Base-by-base conservation (phyloP, 768 basidiomycete species). In the Trametes punicea region DNA sequence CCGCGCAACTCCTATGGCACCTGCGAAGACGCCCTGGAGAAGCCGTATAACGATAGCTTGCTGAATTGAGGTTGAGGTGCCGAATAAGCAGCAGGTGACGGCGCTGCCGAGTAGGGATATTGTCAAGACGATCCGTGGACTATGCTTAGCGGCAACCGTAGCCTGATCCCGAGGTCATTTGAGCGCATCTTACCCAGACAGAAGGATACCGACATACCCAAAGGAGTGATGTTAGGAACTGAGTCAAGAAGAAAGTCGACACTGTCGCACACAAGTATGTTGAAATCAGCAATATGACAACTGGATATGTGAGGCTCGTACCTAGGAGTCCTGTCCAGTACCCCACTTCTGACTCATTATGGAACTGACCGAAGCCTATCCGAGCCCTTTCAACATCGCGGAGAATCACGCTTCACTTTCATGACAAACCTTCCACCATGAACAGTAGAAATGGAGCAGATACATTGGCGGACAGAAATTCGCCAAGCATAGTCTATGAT, bases 1-100 rank as follows among this genome's bases (percentile, higher is more conserved):
- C 66, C 96, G 83, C 40, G 93, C 95, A 25, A 98, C 96, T 20
- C 96, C 96, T 16, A 98, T 88, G 20, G 95, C 90, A 3, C 96
- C 95, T 3, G 88, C 90, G 66, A 96, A 97, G 26, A 95, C 79
- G 27, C 95, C 95, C 69, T 96, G 94, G 31, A 93, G 77, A 15
- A 98, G 77, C n/a, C 93, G 81, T 46, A 95, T 84, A 34, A 77
- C 86, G 33, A 97, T 81, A 7, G 95, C 94, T 71, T 95, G 84
- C 39, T 85, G 81, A 15, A 90, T 72, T 10, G 85, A 76, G 6
- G 84, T 86, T 29, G 84, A 81, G 2, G 90, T 92, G 30, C 90
- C 92, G 66, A 94, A 93, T 33, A 84, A 68, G 25, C 82, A 74
- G 66, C 90, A 89, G 10, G 89, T 90, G 39, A 89, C 62, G 0